Evolutionary conservation across 768 basidiomycete genomes (phyloP).

Genomic region (Phylloporus sp.): DNA sequence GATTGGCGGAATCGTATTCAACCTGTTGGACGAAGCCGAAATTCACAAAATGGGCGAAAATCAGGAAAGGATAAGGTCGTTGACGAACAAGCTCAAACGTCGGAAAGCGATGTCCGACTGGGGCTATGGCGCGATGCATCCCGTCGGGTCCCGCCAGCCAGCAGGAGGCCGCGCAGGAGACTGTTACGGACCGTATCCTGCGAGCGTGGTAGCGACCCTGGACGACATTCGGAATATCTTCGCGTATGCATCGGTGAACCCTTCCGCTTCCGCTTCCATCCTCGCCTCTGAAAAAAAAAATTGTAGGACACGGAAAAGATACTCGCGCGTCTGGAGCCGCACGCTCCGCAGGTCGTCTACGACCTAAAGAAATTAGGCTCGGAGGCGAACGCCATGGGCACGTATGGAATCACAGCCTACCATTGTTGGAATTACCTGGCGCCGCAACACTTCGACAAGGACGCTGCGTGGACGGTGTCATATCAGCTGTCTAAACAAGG

Average conservation of each 20-base stretch:
- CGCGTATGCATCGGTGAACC: neutral
- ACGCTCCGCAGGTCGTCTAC: neutral
- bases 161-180: neutral
- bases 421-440: slow-evolving; percentile 16
- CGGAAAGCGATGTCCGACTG: neutral
- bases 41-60: neutral
- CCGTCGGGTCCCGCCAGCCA: neutral
- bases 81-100: neutral
- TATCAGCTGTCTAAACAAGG: slow-evolving; percentile 7
- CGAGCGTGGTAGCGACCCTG: neutral
- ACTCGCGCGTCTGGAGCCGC: neutral
- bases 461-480: neutral
- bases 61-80: neutral
- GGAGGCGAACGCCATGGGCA: neutral
- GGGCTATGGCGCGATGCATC: neutral
- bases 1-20: neutral
- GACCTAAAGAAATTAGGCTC: neutral
- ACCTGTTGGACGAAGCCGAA: neutral
- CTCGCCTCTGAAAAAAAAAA: no score
- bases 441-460: neutral
- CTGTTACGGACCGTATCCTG: neutral
- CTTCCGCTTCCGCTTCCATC: no score
- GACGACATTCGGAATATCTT: neutral
- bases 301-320: slow-evolving; percentile 2
- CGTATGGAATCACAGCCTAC: neutral